Percentiles rank a stretch among this genome's conserved stretches.
phyloP scores from a whole-genome alignment of 2,329 filamentous ascomycete species.

The Zasmidium citrigriseum region DNA sequence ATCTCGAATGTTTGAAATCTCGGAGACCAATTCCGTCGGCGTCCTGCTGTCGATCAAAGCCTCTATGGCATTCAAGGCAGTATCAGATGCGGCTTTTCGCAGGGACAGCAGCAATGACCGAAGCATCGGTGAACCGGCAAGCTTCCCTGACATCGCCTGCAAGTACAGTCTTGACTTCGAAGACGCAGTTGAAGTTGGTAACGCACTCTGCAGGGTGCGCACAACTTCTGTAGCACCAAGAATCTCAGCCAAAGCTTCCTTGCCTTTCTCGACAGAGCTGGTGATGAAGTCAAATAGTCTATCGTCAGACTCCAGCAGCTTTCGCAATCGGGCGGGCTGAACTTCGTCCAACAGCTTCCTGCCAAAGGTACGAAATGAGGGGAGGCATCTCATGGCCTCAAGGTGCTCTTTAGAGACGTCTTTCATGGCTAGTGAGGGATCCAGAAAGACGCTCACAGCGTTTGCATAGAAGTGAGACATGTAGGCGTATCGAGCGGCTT shows the following conservation, averaged over 20 bases:
- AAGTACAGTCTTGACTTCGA: slow-evolving; percentile 58
- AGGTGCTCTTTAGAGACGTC: slow-evolving; percentile 62
- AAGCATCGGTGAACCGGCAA: slow-evolving; percentile 53
- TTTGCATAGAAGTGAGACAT: slow-evolving; percentile 88
- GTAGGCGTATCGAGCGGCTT: slow-evolving; percentile 67
- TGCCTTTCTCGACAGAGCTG: slow-evolving; percentile 37
- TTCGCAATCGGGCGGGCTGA: slow-evolving; percentile 41
- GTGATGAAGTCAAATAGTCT: slow-evolving; percentile 52
- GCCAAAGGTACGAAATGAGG: slow-evolving; percentile 62
- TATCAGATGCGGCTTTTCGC: slow-evolving; percentile 60
- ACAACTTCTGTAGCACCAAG: slow-evolving; percentile 38
- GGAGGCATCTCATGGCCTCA: slow-evolving; percentile 66
- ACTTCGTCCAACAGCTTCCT: slow-evolving; percentile 31
- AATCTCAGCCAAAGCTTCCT: slow-evolving; percentile 45
- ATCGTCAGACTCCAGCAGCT: slow-evolving; percentile 62
- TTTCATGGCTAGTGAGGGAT: slow-evolving; percentile 35
- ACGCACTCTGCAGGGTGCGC: slow-evolving; percentile 36
- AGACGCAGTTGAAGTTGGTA: slow-evolving; percentile 40
- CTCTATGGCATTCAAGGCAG: slow-evolving; percentile 47
- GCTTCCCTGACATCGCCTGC: slow-evolving; percentile 59
- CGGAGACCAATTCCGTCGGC: not conserved
- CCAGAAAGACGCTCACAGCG: slow-evolving; percentile 66
- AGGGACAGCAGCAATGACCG: slow-evolving; percentile 59
- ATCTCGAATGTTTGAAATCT: slow-evolving; percentile 10
- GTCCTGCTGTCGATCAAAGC: not conserved